Evolutionary conservation across 768 basidiomycete species (phyloP).

Genomic region (Lactarius hengduanensis): DNA sequence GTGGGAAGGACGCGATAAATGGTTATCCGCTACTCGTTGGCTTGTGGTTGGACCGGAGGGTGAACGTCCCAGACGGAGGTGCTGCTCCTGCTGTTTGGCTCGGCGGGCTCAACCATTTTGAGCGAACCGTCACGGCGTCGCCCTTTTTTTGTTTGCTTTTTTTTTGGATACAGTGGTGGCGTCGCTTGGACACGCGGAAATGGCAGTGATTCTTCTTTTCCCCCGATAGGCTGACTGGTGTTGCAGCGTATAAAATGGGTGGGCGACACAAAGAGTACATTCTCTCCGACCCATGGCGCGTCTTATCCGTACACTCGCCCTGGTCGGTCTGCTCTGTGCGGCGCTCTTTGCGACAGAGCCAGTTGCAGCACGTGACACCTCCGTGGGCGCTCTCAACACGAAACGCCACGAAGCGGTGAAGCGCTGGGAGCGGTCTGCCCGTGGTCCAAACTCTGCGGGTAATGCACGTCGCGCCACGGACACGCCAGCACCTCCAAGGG

Average conservation of each 20-base stretch:
- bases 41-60: too few species aligned
- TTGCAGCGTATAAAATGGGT: slow-evolving; percentile 7
- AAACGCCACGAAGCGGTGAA: slow-evolving; percentile 19
- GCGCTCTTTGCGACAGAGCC: not conserved
- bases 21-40: too few species aligned
- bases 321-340: slow-evolving; percentile 4
- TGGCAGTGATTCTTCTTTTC: not conserved
- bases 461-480: not conserved
- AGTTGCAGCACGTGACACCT: slow-evolving; percentile 14
- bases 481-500: slow-evolving; percentile 24
- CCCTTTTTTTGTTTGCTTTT: too few species aligned
- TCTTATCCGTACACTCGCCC: not conserved
- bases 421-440: slow-evolving; percentile 17
- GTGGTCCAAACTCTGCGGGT: not conserved
- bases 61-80: too few species aligned
- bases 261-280: not conserved
- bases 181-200: too few species aligned
- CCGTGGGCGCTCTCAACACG: not conserved
- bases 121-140: too few species aligned
- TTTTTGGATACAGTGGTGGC: too few species aligned
- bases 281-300: not conserved
- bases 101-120: too few species aligned
- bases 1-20: too few species aligned
- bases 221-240: not conserved
- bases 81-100: too few species aligned